A percentile compares a stretch with the other conserved stretches of the same genome.
Conservation (phyloP, 305 asterid genomes). For the Solanum hybrid region DNA sequence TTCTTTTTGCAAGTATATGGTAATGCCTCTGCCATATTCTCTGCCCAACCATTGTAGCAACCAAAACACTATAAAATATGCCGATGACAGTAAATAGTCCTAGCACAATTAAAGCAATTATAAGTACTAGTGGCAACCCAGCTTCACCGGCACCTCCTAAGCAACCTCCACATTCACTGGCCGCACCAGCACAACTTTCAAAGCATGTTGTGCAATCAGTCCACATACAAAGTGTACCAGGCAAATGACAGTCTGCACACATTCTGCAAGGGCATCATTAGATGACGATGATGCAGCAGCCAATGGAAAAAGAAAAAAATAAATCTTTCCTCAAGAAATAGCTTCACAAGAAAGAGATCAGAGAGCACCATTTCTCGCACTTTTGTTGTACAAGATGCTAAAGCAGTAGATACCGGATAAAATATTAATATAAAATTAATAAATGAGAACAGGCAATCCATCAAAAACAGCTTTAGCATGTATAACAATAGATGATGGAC, state of each 20-base stretch:
- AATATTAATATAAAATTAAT: background rate
- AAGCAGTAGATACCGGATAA: background rate
- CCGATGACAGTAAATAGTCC: conserved; percentile 88
- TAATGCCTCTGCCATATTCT: conserved; percentile 98
- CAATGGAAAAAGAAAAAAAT: background rate
- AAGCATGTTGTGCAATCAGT: conserved; percentile 94
- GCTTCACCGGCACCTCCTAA: conserved; percentile 98
- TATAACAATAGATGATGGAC: background rate
- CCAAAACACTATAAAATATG: conserved; percentile 81
- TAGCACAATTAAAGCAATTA: conserved; percentile 71
- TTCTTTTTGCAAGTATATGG: conserved; percentile 93
- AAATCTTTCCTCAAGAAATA: background rate
- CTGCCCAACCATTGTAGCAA: conserved; percentile 97
- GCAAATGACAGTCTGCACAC: conserved; percentile 94
- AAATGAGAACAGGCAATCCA: background rate
- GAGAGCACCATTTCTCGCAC: background rate
- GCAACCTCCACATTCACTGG: conserved; percentile 88
- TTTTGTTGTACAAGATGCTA: background rate
- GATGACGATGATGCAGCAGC: background rate
- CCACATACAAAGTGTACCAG: conserved; percentile 98
- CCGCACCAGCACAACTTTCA: conserved; percentile 74
- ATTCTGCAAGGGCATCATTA: conserved; percentile 35
- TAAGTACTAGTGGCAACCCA: conserved; percentile 65
- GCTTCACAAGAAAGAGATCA: background rate
- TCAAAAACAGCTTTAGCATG: background rate